phyloP scores from a whole-genome alignment of 225 moss, liverwort and hornwort genomes.

The Neckera pumila region DNA sequence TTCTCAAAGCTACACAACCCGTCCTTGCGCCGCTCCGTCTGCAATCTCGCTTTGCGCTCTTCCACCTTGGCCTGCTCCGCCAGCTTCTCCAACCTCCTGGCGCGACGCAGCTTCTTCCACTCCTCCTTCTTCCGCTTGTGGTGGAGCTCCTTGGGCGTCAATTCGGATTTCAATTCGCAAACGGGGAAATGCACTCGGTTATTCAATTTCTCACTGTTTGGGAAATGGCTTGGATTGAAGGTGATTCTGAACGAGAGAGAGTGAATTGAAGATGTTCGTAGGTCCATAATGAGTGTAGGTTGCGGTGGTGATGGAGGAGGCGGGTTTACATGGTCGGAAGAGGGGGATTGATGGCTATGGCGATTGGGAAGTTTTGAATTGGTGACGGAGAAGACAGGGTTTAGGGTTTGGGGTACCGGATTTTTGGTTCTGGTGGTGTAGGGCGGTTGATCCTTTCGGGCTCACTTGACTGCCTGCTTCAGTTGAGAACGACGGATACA shows the following conservation, averaged over 20 bases:
- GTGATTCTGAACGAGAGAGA: background rate
- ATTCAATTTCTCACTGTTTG: background rate
- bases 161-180: constrained; percentile 6
- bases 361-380: background rate
- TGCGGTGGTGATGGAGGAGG: background rate
- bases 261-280: background rate
- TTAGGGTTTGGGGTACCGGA: background rate
- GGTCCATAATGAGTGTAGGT: constrained; percentile 4
- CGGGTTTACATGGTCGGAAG: background rate
- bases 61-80: constrained; percentile 7
- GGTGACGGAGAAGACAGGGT: background rate
- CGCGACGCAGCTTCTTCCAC: constrained; percentile 36
- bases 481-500: background rate
- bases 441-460: background rate
- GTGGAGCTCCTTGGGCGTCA: constrained; percentile 38
- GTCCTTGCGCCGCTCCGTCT: background rate
- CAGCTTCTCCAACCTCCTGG: constrained; percentile 25
- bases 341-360: background rate
- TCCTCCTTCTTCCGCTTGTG: constrained; percentile 43
- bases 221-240: background rate
- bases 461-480: too few species aligned
- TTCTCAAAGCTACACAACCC: constrained; percentile 41
- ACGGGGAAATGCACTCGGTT: constrained; percentile 6
- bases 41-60: background rate
- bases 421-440: background rate